These are phyloP conservation scores for Aspergillus candidus DNA, from an alignment of 2,329 filamentous ascomycete genomes.

Conservation along the genomic window DNA sequence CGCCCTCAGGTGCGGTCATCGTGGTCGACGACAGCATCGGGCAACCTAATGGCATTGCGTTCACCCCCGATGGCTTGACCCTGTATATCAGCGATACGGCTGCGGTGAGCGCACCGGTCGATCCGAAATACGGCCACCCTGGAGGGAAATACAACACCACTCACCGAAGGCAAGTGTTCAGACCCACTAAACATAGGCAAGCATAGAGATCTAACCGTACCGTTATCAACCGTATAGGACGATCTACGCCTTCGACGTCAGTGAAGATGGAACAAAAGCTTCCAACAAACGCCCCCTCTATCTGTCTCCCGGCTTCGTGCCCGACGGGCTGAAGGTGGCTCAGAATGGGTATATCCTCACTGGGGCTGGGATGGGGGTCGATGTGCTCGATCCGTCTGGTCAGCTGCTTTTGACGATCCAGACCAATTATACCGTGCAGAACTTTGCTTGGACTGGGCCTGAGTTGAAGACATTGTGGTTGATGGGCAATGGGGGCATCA, in stretches of 20 bases:
- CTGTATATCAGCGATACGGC: conserved; percentile 43
- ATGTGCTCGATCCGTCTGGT: conserved; percentile 36
- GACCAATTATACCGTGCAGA: conserved; percentile 42
- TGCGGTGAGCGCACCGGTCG: conserved; percentile 19
- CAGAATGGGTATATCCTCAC: conserved; percentile 38
- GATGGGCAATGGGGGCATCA: conserved; percentile 35
- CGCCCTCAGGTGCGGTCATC: conserved; percentile 34
- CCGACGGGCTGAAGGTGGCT: conserved; percentile 41
- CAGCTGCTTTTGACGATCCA: conserved; percentile 35
- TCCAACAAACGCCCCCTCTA: conserved; percentile 38
- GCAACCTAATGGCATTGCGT: conserved; percentile 43
- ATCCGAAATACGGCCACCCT: conserved; percentile 17
- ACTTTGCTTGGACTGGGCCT: conserved; percentile 39
- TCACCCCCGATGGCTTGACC: conserved; percentile 39
- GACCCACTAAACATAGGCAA: not conserved
- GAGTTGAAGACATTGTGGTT: conserved; percentile 38
- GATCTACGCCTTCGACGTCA: conserved; percentile 38
- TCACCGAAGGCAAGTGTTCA: conserved; percentile 13
- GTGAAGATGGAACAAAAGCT: conserved; percentile 29
- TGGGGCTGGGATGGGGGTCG: conserved; percentile 35
- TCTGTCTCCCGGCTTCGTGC: conserved; percentile 34
- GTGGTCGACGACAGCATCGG: conserved; percentile 39
- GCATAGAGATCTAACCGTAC: not conserved
- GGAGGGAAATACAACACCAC: conserved; percentile 27
- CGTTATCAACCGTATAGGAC: conserved; percentile 14